These are phyloP conservation scores for Murraya koenigii DNA, from an alignment of 345 rosid species.

Conservation along the genomic window DNA sequence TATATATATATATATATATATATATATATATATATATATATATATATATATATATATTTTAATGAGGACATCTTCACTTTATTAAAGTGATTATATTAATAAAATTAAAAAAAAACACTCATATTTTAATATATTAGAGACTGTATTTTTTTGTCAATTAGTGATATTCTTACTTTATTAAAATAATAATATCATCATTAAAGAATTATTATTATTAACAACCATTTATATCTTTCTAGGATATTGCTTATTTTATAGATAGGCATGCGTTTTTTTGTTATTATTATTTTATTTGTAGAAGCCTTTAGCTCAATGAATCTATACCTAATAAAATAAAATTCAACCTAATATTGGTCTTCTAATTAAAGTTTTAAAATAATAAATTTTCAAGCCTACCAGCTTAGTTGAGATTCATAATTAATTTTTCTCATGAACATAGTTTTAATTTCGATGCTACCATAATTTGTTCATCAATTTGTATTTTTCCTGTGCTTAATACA, in stretches of 20 bases:
- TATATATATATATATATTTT: too few species aligned
- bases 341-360: background rate
- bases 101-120: too few species aligned
- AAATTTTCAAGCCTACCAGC: background rate
- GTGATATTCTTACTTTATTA: too few species aligned
- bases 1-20: too few species aligned
- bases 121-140: too few species aligned
- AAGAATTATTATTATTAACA: too few species aligned
- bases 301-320: background rate
- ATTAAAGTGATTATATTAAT: too few species aligned
- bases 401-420: background rate
- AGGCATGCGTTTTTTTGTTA: background rate
- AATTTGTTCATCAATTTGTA: background rate
- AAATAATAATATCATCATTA: too few species aligned
- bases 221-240: background rate
- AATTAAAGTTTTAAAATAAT: background rate
- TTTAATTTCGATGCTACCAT: background rate
- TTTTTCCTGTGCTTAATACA: background rate
- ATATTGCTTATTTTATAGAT: background rate
- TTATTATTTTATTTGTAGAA: background rate
- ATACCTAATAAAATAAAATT: conserved; percentile 4
- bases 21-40: too few species aligned
- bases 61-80: too few species aligned
- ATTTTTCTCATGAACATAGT: too few species aligned
- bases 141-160: too few species aligned